phyloP scores from a whole-genome alignment of 2,329 filamentous ascomycete species.

The Nothopassalora personata region DNA sequence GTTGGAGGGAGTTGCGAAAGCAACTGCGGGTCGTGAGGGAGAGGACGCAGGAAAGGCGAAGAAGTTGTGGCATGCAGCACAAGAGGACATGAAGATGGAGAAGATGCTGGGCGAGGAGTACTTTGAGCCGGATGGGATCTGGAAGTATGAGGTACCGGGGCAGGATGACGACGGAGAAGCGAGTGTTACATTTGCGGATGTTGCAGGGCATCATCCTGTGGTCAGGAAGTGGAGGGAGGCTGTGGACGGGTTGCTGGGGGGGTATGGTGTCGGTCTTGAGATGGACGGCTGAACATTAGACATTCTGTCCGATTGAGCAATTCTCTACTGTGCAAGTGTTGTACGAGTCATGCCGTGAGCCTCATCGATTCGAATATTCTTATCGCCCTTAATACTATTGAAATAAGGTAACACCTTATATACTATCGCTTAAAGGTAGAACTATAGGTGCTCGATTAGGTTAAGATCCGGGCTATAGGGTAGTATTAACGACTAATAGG shows the following conservation, averaged over 20 bases:
- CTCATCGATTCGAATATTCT: no score
- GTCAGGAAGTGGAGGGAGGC: constrained; percentile 55
- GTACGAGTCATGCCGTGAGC: no score
- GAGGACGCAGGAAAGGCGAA: constrained; percentile 25
- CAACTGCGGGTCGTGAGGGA: constrained; percentile 22
- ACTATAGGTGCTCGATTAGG: no score
- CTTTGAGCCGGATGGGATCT: constrained; percentile 65
- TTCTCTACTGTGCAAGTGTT: no score
- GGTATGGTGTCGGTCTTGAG: constrained; percentile 2
- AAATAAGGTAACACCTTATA: no score
- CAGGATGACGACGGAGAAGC: constrained; percentile 30
- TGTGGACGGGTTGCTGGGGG: constrained; percentile 7
- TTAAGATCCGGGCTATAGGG: no score
- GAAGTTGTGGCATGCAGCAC: constrained; percentile 29
- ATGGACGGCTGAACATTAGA: background rate
- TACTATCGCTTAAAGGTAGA: no score
- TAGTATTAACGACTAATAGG: no score
- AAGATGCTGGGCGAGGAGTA: constrained; percentile 61
- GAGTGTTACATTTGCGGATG: constrained; percentile 53
- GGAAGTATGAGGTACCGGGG: constrained; percentile 54
- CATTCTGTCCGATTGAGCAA: no score
- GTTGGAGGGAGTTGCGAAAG: constrained; percentile 61
- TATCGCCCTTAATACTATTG: no score
- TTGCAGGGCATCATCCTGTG: constrained; percentile 64
- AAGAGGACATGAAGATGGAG: constrained; percentile 44